phyloP scores from a whole-genome alignment of 2,329 filamentous ascomycete species.

The Paecilomyces sp. region DNA sequence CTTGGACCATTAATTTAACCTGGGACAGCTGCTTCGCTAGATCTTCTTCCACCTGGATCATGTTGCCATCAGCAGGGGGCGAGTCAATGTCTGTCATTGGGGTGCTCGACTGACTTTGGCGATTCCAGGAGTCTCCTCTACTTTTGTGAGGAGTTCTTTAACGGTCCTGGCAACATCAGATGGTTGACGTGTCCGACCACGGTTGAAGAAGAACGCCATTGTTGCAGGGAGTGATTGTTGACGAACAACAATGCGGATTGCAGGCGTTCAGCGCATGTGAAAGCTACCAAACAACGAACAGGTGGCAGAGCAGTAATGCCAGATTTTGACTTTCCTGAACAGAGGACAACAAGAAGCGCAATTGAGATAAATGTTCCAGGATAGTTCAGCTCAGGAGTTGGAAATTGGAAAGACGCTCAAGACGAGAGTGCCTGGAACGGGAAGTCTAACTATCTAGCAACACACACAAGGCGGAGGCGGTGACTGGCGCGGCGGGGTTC shows the following conservation, averaged over 20 bases:
- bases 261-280: conserved; percentile 6
- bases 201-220: conserved; percentile 66
- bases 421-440: conserved; percentile 5
- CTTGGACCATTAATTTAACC: conserved; percentile 91
- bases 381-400: background rate
- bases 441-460: conserved; percentile 10
- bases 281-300: background rate
- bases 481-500: conserved; percentile 7
- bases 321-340: background rate
- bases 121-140: conserved; percentile 51
- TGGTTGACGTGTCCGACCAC: conserved; percentile 54
- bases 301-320: background rate
- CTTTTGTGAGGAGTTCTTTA: conserved; percentile 55
- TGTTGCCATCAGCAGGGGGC: conserved; percentile 15
- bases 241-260: conserved; percentile 3
- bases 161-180: conserved; percentile 56
- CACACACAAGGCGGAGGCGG: conserved; percentile 4
- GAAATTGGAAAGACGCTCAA: background rate
- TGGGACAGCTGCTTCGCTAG: conserved; percentile 76
- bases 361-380: background rate
- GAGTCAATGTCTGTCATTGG: conserved; percentile 1
- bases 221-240: conserved; percentile 8
- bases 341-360: background rate
- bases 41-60: conserved; percentile 67
- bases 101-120: conserved; percentile 43